phyloP scores from a whole-genome alignment of 306 rosid genomes.

The Myrica gale region DNA sequence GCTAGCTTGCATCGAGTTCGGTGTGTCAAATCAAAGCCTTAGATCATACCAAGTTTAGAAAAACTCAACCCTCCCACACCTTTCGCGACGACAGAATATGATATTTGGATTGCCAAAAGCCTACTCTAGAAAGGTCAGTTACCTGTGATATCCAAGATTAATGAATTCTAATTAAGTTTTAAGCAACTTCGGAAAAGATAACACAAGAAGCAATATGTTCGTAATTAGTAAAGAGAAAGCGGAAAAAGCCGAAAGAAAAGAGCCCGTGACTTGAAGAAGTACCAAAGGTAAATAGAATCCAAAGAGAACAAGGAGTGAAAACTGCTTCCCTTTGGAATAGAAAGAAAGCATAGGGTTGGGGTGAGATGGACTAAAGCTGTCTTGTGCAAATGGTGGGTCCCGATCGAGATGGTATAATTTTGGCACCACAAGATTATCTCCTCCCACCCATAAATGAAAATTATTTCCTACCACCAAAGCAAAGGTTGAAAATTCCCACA shows the following conservation, averaged over 20 bases:
- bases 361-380: constrained; percentile 46
- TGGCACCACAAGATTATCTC: constrained; percentile 16
- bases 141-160: too few species aligned
- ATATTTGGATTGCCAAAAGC: constrained; percentile 1
- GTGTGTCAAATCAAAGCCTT: constrained; percentile 22
- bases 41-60: background rate
- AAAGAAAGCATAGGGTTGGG: constrained; percentile 19
- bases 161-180: too few species aligned
- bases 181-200: background rate
- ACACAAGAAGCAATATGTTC: background rate
- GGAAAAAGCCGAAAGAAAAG: background rate
- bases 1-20: constrained; percentile 7
- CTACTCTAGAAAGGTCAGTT: background rate
- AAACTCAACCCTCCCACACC: background rate
- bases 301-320: constrained; percentile 25
- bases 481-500: constrained; percentile 38
- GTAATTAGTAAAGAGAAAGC: background rate
- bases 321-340: constrained; percentile 25
- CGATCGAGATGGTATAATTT: constrained; percentile 11
- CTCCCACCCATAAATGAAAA: constrained; percentile 16
- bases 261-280: constrained; percentile 37
- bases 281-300: constrained; percentile 60
- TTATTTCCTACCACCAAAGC: constrained; percentile 59
- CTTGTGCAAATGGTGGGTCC: constrained; percentile 43
- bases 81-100: background rate